Percentiles rank a stretch among this genome's conserved stretches.
These are phyloP conservation scores for Actinomortierella wolfii DNA, from an alignment of 371 early-diverging fungal genomes.

Conservation along the genomic window DNA sequence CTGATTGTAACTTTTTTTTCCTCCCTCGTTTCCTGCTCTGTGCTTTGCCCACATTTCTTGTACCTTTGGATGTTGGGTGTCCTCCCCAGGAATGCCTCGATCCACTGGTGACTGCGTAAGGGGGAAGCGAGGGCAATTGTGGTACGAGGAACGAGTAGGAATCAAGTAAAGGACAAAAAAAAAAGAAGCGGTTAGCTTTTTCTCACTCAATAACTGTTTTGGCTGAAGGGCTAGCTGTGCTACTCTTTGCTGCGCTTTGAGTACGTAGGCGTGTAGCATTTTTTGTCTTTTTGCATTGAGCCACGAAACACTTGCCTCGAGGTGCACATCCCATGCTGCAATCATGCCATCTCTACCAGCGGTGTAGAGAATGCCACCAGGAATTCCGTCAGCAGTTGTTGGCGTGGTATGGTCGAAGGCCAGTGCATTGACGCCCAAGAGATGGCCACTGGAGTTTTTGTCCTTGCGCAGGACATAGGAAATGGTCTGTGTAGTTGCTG, in stretches of 20 bases:
- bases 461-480: conserved; percentile 63
- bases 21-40: conserved; percentile 2
- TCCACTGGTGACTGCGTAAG: conserved; percentile 23
- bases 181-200: background rate
- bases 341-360: conserved; percentile 91
- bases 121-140: too few species aligned
- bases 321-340: conserved; percentile 83
- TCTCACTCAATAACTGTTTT: too few species aligned
- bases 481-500: conserved; percentile 46
- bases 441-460: conserved; percentile 61
- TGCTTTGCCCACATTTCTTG: background rate
- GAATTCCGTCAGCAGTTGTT: conserved; percentile 19
- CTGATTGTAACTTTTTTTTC: conserved; percentile 1
- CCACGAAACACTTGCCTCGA: conserved; percentile 36
- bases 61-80: conserved; percentile 34
- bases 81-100: conserved; percentile 42
- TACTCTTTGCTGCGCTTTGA: too few species aligned
- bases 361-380: conserved; percentile 80
- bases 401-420: conserved; percentile 60
- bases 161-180: background rate
- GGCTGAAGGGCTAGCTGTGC: too few species aligned
- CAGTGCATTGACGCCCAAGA: conserved; percentile 78
- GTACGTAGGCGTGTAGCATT: too few species aligned
- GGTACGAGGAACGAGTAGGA: too few species aligned
- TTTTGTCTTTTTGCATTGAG: background rate